A percentile compares a stretch with the other conserved stretches of the same genome.
Evolutionary conservation across 2,329 filamentous ascomycete genomes (phyloP).

Genomic region (Furcasterigmium sp.): DNA sequence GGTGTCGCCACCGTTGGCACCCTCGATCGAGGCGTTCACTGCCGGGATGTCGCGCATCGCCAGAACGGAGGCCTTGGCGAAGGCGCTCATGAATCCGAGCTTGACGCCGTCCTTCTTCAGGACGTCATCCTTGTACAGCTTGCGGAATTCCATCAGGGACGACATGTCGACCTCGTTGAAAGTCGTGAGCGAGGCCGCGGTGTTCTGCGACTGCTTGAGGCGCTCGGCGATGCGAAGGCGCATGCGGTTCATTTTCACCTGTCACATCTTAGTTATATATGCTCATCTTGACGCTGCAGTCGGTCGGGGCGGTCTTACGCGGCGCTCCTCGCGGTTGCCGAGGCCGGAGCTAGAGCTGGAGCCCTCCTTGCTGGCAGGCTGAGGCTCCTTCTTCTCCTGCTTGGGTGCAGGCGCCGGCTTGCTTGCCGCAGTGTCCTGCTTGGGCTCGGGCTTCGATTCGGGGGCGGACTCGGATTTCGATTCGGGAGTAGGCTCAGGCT

Average conservation of each 20-base stretch:
- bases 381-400: slow-evolving; percentile 11
- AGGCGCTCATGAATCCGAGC: slow-evolving; percentile 99
- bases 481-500: background rate
- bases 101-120: slow-evolving; percentile 96
- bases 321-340: slow-evolving; percentile 79
- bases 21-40: slow-evolving; percentile 96
- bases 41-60: slow-evolving; percentile 94
- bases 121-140: slow-evolving; percentile 93
- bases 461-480: slow-evolving; percentile 11
- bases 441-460: slow-evolving; percentile 32
- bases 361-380: slow-evolving; percentile 11
- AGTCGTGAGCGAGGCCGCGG: slow-evolving; percentile 90
- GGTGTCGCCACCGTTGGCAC: slow-evolving; percentile 89
- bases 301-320: slow-evolving; percentile 50
- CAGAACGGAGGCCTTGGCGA: slow-evolving; percentile 81
- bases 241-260: slow-evolving; percentile 99
- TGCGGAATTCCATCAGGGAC: slow-evolving; percentile 92
- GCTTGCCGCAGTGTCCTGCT: slow-evolving; percentile 21
- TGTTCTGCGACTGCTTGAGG: slow-evolving; percentile 98
- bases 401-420: slow-evolving; percentile 11
- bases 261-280: no score
- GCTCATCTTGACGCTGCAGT: no score
- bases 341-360: slow-evolving; percentile 34
- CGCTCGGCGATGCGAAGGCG: slow-evolving; percentile 94
- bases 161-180: slow-evolving; percentile 99